phyloP scores from a whole-genome alignment of 2,329 filamentous ascomycete species.

The Fusarium haematococcum region DNA sequence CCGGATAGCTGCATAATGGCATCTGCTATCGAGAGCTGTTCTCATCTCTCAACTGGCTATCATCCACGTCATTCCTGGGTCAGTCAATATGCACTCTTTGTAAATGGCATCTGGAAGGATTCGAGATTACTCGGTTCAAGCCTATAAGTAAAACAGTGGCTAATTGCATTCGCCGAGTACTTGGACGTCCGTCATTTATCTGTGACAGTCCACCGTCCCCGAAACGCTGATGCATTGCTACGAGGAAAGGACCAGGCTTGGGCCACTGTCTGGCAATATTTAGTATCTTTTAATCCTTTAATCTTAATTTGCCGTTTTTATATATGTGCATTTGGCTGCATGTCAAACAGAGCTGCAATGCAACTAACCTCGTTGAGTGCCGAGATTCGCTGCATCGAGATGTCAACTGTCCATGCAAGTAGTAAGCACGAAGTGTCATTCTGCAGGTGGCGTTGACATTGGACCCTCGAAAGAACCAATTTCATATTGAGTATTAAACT shows the following conservation, averaged over 20 bases:
- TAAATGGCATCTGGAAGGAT: neutral
- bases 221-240: neutral
- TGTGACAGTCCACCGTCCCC: neutral
- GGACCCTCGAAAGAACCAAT: neutral
- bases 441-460: neutral
- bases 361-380: neutral
- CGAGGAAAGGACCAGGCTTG: neutral
- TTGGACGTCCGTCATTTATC: neutral
- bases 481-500: neutral
- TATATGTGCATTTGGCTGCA: neutral
- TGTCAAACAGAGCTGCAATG: neutral
- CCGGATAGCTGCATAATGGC: too few species aligned
- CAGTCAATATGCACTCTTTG: neutral
- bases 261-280: neutral
- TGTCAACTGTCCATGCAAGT: neutral
- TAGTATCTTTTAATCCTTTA: neutral
- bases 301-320: neutral
- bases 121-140: neutral
- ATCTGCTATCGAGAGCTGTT: neutral
- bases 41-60: neutral
- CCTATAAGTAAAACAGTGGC: neutral
- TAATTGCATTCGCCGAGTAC: neutral
- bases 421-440: neutral
- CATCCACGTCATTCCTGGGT: slow-evolving; percentile 23
- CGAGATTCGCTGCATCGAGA: neutral